A percentile compares a stretch with the other conserved stretches of the same genome.
These are phyloP conservation scores for Neofusicoccum parvum DNA, from an alignment of 2,329 filamentous ascomycete species.

Conservation along the genomic window DNA sequence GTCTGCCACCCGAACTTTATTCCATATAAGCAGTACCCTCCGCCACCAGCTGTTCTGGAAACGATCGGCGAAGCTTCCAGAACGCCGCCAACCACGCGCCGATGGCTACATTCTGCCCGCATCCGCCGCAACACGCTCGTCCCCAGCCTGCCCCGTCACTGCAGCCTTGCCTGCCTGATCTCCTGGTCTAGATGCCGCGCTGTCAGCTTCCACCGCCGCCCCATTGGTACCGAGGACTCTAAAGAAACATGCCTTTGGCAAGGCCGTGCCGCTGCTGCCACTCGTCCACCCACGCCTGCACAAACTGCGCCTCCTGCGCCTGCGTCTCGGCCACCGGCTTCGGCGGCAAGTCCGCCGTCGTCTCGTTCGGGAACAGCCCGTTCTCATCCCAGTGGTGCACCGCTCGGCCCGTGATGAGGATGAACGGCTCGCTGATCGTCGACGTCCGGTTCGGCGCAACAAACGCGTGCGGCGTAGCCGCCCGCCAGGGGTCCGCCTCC, in stretches of 20 bases:
- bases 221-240: background rate
- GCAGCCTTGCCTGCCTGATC: constrained; percentile 6
- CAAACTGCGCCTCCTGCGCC: constrained; percentile 60
- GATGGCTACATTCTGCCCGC: no score
- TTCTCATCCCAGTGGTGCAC: constrained; percentile 85
- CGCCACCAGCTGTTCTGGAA: background rate
- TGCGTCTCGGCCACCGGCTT: constrained; percentile 62
- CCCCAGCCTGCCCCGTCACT: background rate
- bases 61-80: background rate
- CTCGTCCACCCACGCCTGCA: constrained; percentile 67
- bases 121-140: no score
- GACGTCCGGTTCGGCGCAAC: constrained; percentile 59
- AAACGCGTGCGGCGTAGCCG: constrained; percentile 71
- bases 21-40: background rate
- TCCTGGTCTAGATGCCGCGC: background rate
- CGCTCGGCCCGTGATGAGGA: constrained; percentile 67
- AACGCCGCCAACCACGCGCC: background rate
- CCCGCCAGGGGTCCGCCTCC: constrained; percentile 77
- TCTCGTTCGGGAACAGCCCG: constrained; percentile 65
- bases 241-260: background rate
- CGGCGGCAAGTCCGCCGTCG: constrained; percentile 60
- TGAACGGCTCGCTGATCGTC: constrained; percentile 67
- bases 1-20: background rate
- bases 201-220: background rate
- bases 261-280: constrained; percentile 44